These are phyloP conservation scores for Trametes punicea DNA, from an alignment of 768 basidiomycete genomes.

Conservation along the genomic window DNA sequence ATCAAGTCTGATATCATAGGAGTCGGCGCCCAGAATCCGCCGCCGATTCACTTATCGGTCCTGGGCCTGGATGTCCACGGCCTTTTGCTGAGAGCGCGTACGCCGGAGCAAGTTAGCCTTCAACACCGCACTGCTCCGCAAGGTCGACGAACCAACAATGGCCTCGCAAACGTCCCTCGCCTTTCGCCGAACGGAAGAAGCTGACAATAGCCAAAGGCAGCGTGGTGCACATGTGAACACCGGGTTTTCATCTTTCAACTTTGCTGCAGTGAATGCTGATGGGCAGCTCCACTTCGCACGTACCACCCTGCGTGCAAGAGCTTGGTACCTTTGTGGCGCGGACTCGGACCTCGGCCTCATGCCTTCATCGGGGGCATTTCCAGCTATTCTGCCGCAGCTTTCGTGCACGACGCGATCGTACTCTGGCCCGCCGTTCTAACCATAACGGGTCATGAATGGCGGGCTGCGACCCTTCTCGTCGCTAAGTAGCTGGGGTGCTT, in stretches of 20 bases:
- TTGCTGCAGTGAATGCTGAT: too few species aligned
- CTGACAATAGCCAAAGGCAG: neutral
- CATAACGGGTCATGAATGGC: neutral
- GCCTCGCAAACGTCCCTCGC: neutral
- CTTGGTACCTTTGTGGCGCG: neutral
- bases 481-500: neutral
- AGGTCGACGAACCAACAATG: neutral
- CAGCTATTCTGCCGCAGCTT: neutral
- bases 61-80: too few species aligned
- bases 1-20: too few species aligned
- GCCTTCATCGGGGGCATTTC: neutral
- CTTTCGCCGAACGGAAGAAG: neutral
- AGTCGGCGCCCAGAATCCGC: too few species aligned
- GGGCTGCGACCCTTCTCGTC: neutral
- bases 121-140: too few species aligned
- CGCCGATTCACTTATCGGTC: too few species aligned
- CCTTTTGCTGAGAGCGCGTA: too few species aligned
- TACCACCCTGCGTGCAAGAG: too few species aligned
- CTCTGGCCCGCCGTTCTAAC: neutral
- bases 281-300: too few species aligned
- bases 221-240: neutral
- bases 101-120: too few species aligned
- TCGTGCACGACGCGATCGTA: too few species aligned
- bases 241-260: too few species aligned
- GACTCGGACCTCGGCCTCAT: neutral